Evolutionary conservation across 1,139 yeast genomes (phyloP).

Genomic region (Taiozyma onychis): DNA sequence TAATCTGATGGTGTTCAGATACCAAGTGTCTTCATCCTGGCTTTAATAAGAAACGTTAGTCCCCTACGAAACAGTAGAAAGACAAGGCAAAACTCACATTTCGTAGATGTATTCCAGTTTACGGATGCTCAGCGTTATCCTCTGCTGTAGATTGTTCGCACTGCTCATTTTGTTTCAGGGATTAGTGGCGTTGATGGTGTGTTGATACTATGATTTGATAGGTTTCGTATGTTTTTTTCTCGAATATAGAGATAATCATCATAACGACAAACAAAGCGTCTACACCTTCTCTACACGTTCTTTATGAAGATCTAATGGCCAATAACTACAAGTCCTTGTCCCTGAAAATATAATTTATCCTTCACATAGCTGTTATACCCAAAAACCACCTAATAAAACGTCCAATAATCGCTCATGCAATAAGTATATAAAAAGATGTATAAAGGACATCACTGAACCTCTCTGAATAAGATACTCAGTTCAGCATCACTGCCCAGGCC

Average conservation of each 20-base stretch:
- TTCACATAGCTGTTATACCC: neutral
- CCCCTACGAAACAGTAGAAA: no score
- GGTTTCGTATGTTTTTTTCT: no score
- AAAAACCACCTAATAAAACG: neutral
- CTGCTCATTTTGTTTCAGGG: neutral
- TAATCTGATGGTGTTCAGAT: slow-evolving; percentile 13
- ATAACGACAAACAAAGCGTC: no score
- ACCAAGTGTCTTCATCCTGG: slow-evolving; percentile 19
- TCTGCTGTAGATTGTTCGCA: neutral
- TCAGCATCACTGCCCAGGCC: slow-evolving; percentile 25
- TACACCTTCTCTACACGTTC: no score
- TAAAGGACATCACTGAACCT: slow-evolving; percentile 7
- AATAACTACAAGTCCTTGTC: neutral
- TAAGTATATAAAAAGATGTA: neutral
- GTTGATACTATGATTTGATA: no score
- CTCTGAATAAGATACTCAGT: slow-evolving; percentile 20
- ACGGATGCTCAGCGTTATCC: neutral
- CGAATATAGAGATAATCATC: no score
- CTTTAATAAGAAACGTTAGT: slow-evolving; percentile 1
- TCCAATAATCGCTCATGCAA: neutral
- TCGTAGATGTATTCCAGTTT: neutral
- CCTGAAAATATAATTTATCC: neutral
- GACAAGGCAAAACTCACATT: slow-evolving; percentile 4
- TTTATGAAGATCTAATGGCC: no score
- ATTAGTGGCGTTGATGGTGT: no score